Evolutionary conservation across 1,139 yeast species (phyloP), one percentile per base, ranked within the genome.

Genomic region (Lodderomyces margitis): DNA sequence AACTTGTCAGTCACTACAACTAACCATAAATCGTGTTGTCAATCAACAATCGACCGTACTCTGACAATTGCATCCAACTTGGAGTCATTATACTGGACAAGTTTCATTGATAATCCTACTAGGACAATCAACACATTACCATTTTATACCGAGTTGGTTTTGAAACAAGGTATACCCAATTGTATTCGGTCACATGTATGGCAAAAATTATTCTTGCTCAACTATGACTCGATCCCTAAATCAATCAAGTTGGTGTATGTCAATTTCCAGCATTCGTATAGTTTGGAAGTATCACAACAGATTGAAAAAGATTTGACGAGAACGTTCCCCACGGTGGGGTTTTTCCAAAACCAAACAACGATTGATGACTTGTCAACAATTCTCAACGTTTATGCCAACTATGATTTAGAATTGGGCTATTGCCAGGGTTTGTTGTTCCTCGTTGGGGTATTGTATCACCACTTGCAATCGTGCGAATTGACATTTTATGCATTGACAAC

Each of bases 351-450:
- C 24, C 64, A 61, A 19, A 63, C 66, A 12, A 79, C 80, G n/a
- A 55, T 65, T 35, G 46, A 57, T 16, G 68, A 69, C 52, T 71
- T 82, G 41, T 81, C 81, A 32, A 73, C 76, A 24, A 77, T 82
- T 21, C 66, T 82, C 49, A 78, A 83, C 45, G 87, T 85, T 0
- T 82, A 78, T 53, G 80, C 84, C 39, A 78, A 81, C 50, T 82
- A 80, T 54, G 87, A 82, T 57, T 74, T 75, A 40, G 85, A 81
- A 51, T 77, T 82, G 48, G 88, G 88, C 7, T 82, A 82, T 56
- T 82, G 88, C 56, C 88, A 82, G 57, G 88, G 88, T 5, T 62
- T 83, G 23, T 74, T 83, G 21, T 83, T 83, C 54, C 62, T 83
- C 34, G 86, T 81, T 10, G 87, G 86, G 3, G 81, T 83, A 7